Conservation (phyloP, 345 rosid species). For the Eucalyptus pauciflora region DNA sequence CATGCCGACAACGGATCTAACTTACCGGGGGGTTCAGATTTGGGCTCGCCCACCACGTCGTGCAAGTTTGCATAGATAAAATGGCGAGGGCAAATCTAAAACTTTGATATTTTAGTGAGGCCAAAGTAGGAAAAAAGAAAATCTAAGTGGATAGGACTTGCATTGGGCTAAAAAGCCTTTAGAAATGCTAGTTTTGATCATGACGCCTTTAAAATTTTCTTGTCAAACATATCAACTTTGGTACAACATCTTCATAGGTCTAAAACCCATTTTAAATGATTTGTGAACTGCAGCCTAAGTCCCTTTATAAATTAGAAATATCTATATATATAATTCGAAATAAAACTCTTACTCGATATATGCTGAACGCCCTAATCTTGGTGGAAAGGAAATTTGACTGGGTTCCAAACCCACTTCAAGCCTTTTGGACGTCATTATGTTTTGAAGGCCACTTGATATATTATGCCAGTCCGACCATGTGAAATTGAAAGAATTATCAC, state of each 20-base stretch:
- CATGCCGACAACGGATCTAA: background rate
- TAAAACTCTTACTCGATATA: background rate
- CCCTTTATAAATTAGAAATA: background rate
- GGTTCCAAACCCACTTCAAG: background rate
- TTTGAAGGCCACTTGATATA: background rate
- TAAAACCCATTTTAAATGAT: background rate
- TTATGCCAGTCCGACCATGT: background rate
- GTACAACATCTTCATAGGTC: background rate
- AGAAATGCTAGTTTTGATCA: background rate
- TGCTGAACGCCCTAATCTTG: background rate
- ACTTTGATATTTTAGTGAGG: background rate
- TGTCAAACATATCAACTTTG: background rate
- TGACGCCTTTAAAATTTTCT: background rate
- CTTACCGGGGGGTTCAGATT: background rate
- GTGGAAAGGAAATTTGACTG: background rate
- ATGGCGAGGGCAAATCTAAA: background rate
- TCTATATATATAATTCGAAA: no score
- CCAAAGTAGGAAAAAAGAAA: background rate
- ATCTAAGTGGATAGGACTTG: background rate
- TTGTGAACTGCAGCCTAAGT: fast-evolving
- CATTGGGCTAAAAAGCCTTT: background rate
- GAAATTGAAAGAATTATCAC: background rate
- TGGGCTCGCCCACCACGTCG: background rate
- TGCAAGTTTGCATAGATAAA: background rate
- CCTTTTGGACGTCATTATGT: background rate